phyloP scores from a whole-genome alignment of 2,329 filamentous ascomycete species.

The Calonectria naviculata region DNA sequence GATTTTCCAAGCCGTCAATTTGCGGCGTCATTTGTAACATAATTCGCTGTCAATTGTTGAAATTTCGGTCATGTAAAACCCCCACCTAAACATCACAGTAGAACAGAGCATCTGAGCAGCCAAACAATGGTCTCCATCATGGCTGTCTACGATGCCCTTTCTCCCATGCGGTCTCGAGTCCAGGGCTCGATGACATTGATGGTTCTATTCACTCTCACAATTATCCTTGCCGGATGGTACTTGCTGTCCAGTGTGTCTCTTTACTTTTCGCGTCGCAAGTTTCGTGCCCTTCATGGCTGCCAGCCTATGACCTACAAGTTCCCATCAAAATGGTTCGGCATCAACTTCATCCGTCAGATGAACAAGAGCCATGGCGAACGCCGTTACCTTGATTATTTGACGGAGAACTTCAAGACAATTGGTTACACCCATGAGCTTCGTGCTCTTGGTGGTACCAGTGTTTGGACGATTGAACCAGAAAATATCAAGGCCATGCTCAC shows the following conservation, averaged over 20 bases:
- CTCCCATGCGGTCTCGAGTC: not conserved
- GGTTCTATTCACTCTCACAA: not conserved
- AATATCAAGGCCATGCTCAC: conserved; percentile 44
- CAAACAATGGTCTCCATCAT: not conserved
- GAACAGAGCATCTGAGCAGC: not conserved
- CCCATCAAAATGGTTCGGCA: not conserved
- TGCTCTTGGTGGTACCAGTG: conserved; percentile 7
- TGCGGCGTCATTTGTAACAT: not conserved
- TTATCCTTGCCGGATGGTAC: not conserved
- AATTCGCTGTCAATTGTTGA: not conserved
- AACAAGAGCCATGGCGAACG: not conserved
- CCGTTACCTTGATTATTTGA: not conserved
- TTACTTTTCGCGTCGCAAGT: not conserved
- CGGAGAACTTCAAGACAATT: not conserved
- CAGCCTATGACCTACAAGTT: not conserved
- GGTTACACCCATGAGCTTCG: not conserved
- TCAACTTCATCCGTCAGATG: not conserved
- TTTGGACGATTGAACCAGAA: conserved; percentile 38
- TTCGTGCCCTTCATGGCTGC: not conserved
- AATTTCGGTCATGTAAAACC: not conserved
- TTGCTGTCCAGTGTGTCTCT: not conserved
- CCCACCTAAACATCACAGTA: not conserved
- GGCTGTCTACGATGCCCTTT: not conserved
- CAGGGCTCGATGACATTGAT: not conserved
- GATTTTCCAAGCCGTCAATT: not conserved